phyloP scores from a whole-genome alignment of 2,329 filamentous ascomycete genomes.

The Aspergillus neotritici region DNA sequence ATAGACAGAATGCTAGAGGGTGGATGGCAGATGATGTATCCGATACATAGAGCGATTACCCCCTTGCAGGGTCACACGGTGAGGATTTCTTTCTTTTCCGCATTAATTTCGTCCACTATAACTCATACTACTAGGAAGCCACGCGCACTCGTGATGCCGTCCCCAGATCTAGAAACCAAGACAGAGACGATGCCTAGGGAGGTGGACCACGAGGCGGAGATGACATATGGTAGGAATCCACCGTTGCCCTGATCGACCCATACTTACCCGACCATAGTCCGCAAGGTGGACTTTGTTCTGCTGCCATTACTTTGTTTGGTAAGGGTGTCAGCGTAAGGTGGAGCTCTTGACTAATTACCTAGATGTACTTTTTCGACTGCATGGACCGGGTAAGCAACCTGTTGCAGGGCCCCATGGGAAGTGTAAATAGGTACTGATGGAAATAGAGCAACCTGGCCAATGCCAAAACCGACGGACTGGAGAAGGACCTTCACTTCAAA shows the following conservation, averaged over 20 bases:
- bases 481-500: slow-evolving; percentile 34
- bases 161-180: slow-evolving; percentile 13
- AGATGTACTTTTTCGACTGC: slow-evolving; percentile 38
- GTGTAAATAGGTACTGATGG: slow-evolving; percentile 13
- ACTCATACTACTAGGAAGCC: too few relatives aligned
- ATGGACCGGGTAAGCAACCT: slow-evolving; percentile 21
- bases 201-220: slow-evolving; percentile 30
- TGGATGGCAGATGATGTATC: too few relatives aligned
- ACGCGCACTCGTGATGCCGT: too few relatives aligned
- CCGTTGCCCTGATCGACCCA: neutral
- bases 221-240: slow-evolving; percentile 26
- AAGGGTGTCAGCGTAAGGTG: slow-evolving; percentile 4
- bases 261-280: slow-evolving; percentile 2
- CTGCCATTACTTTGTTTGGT: slow-evolving; percentile 41
- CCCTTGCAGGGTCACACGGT: too few relatives aligned
- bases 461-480: slow-evolving; percentile 46
- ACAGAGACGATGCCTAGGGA: slow-evolving; percentile 19
- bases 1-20: too few relatives aligned
- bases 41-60: too few relatives aligned
- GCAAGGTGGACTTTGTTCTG: slow-evolving; percentile 41
- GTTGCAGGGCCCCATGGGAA: too few relatives aligned
- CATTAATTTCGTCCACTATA: too few relatives aligned
- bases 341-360: neutral
- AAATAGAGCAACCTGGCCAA: slow-evolving; percentile 39
- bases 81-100: too few relatives aligned